Evolutionary conservation across 2,329 filamentous ascomycete genomes (phyloP).

Genomic region (Hypoxylon sp.): DNA sequence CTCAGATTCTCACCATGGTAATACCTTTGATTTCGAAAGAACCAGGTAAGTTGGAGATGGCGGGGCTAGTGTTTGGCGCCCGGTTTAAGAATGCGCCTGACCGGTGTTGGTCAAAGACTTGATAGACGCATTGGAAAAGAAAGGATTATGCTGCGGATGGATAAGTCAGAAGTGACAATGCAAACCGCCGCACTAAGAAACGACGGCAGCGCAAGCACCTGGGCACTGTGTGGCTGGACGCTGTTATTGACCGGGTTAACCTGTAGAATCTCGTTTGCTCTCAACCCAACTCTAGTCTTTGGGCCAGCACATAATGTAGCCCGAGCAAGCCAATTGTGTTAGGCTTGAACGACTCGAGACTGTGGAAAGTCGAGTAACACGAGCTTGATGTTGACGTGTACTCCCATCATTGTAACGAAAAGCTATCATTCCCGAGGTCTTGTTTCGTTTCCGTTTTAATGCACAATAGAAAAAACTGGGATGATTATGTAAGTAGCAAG

Average conservation of each 20-base stretch:
- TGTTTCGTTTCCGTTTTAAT: background rate
- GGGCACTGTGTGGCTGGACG: slow-evolving; percentile 13
- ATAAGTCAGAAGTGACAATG: slow-evolving; percentile 10
- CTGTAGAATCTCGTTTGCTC: slow-evolving; percentile 4
- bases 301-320: slow-evolving; percentile 2
- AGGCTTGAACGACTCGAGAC: slow-evolving; percentile 5
- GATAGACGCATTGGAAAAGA: slow-evolving; percentile 17
- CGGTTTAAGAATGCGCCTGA: slow-evolving; percentile 20
- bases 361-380: slow-evolving; percentile 11
- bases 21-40: slow-evolving; percentile 16
- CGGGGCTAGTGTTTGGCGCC: slow-evolving; percentile 21
- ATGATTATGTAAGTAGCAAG: slow-evolving; percentile 19
- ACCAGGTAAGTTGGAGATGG: slow-evolving; percentile 7
- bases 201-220: background rate
- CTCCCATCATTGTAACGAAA: background rate
- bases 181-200: slow-evolving; percentile 14
- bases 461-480: background rate
- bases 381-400: slow-evolving; percentile 24
- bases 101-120: slow-evolving; percentile 27
- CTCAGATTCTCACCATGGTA: slow-evolving; percentile 36
- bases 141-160: slow-evolving; percentile 11
- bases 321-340: slow-evolving; percentile 4
- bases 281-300: background rate
- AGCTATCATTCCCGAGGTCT: background rate
- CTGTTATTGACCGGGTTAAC: slow-evolving; percentile 5